These are phyloP conservation scores for Russula sp. DNA, from an alignment of 768 basidiomycete genomes.

Conservation along the genomic window DNA sequence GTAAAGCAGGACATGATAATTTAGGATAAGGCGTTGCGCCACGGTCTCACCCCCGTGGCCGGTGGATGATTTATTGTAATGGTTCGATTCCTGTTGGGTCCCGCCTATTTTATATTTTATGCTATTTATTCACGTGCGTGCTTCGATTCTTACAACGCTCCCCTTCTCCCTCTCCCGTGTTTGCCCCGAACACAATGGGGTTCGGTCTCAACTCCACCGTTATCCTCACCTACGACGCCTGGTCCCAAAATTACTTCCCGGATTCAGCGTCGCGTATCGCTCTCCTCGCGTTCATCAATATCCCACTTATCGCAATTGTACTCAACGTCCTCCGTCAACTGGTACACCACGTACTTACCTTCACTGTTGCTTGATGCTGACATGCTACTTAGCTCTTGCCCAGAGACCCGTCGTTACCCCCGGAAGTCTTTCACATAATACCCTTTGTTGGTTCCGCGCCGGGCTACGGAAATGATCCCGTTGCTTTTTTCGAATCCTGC, in stretches of 20 bases:
- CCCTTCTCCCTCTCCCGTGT: background rate
- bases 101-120: no score
- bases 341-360: slow-evolving; percentile 38
- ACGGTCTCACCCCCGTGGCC: no score
- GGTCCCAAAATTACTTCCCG: slow-evolving; percentile 26
- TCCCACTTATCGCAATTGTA: slow-evolving; percentile 60
- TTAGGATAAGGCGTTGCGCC: no score
- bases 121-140: no score
- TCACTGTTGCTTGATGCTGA: slow-evolving; percentile 4
- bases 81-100: no score
- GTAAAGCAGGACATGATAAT: no score
- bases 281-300: slow-evolving; percentile 50
- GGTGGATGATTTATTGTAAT: no score
- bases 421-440: slow-evolving; percentile 88
- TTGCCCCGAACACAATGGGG: slow-evolving; percentile 9
- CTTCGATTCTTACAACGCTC: background rate
- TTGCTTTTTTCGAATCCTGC: slow-evolving; percentile 78
- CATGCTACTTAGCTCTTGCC: slow-evolving; percentile 51
- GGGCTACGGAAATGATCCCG: slow-evolving; percentile 86
- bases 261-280: slow-evolving; percentile 26
- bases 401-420: slow-evolving; percentile 66
- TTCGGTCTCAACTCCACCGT: slow-evolving; percentile 28
- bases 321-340: slow-evolving; percentile 77
- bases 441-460: slow-evolving; percentile 89
- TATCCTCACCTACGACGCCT: slow-evolving; percentile 25